Conservation (phyloP, 257 asterid species). For the Solanum sejunctum region DNA sequence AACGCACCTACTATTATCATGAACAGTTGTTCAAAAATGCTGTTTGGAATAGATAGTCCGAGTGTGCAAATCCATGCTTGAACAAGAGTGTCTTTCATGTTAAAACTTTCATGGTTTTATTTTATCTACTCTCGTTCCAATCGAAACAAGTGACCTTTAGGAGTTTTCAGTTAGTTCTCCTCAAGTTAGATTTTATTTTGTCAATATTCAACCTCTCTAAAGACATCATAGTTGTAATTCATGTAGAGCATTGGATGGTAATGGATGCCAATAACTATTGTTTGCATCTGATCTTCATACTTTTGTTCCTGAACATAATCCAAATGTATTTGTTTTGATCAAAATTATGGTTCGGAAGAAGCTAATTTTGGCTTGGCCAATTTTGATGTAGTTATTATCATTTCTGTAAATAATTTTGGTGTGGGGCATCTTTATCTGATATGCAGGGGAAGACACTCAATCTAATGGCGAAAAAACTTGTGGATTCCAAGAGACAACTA, state of each 20-base stretch:
- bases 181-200: neutral
- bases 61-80: neutral
- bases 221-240: neutral
- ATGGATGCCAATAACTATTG: neutral
- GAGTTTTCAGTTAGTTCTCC: neutral
- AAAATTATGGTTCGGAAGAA: neutral
- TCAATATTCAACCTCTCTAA: neutral
- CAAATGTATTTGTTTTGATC: neutral
- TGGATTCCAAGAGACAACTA: constrained; percentile 15
- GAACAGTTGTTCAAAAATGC: neutral
- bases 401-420: neutral
- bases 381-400: neutral
- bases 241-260: neutral
- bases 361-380: neutral
- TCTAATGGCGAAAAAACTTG: constrained; percentile 1
- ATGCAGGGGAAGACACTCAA: constrained; percentile 19
- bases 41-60: neutral
- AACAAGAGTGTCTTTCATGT: neutral
- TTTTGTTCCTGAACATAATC: neutral
- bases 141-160: neutral
- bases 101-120: neutral
- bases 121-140: neutral
- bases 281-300: neutral
- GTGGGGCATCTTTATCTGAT: neutral
- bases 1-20: neutral